Conservation (phyloP, 2,329 filamentous ascomycete species). For the Pyricularia grisea region DNA sequence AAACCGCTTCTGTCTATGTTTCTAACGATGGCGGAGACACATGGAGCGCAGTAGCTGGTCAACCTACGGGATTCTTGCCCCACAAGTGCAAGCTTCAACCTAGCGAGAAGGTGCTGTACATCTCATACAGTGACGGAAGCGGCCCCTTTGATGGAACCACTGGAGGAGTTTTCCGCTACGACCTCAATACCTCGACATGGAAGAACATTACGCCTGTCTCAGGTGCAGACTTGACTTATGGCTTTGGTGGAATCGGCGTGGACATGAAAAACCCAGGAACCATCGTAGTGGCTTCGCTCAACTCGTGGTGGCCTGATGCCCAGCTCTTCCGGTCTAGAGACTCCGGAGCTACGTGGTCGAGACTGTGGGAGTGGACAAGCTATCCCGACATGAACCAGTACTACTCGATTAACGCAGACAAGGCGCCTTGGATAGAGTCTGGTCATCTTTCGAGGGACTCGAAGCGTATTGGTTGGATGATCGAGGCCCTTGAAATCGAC, state of each 20-base stretch:
- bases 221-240: conserved; percentile 35
- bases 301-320: conserved; percentile 51
- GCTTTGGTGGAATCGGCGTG: conserved; percentile 45
- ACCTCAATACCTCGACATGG: conserved; percentile 37
- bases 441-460: conserved; percentile 35
- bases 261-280: conserved; percentile 46
- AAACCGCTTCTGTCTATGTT: conserved; percentile 43
- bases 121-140: conserved; percentile 42
- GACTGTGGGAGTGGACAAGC: conserved; percentile 39
- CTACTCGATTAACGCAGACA: conserved; percentile 34
- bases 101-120: conserved; percentile 41
- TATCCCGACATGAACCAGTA: conserved; percentile 35
- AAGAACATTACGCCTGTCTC: conserved; percentile 46
- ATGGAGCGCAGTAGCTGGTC: conserved; percentile 39
- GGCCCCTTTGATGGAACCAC: conserved; percentile 47
- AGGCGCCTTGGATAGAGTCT: conserved; percentile 44
- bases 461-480: conserved; percentile 51
- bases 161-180: conserved; percentile 45
- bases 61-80: conserved; percentile 40
- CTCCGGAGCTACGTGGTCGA: conserved; percentile 43
- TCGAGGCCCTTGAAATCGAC: conserved; percentile 47
- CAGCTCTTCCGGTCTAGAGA: conserved; percentile 46
- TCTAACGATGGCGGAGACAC: conserved; percentile 42
- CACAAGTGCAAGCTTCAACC: conserved; percentile 44
- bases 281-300: conserved; percentile 44